Conservation (phyloP, 163 green algal genomes). For the Volvox carteri region DNA sequence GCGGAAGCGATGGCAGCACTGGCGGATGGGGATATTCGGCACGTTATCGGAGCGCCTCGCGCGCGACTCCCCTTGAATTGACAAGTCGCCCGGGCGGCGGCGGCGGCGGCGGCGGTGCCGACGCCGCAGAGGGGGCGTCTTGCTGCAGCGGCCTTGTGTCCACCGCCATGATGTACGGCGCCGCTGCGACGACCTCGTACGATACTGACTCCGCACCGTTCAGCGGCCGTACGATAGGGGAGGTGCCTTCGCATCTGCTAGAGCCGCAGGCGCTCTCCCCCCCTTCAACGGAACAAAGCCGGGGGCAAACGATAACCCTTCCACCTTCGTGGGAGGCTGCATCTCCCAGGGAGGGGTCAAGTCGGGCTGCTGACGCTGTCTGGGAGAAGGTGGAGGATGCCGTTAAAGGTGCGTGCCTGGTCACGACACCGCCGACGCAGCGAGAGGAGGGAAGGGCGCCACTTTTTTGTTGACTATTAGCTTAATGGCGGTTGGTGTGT, state of each 20-base stretch:
- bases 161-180: not conserved
- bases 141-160: constrained; percentile 28
- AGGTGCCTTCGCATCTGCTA: not conserved
- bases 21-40: too few species aligned
- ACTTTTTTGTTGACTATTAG: too few species aligned
- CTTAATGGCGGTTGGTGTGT: too few species aligned
- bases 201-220: constrained; percentile 2
- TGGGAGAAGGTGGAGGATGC: not conserved
- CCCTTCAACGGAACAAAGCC: not conserved
- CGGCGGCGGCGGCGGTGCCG: not conserved
- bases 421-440: too few species aligned
- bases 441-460: too few species aligned
- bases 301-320: too few species aligned
- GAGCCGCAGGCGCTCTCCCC: not conserved
- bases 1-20: too few species aligned
- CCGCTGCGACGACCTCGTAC: not conserved
- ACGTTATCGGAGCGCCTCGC: too few species aligned
- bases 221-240: not conserved
- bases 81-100: not conserved
- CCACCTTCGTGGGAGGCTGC: too few species aligned
- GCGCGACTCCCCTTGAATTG: too few species aligned
- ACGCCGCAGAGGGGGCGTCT: not conserved
- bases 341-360: too few species aligned
- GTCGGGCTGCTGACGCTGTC: too few species aligned
- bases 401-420: not conserved